Conservation (phyloP, 228 moss, liverwort and hornwort genomes). For the Sphagnum fallax region DNA sequence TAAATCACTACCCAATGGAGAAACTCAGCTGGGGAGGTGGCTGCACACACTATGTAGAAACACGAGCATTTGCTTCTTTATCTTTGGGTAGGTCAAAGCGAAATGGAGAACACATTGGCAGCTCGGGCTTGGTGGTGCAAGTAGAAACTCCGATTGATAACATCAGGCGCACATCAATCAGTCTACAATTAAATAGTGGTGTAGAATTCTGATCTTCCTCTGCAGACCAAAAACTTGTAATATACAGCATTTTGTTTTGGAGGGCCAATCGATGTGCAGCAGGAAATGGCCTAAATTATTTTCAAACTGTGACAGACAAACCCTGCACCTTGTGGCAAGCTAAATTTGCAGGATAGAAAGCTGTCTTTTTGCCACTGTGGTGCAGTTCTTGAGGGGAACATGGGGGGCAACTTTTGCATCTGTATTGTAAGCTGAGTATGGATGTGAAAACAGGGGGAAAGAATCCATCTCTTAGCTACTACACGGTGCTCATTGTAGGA, state of each 20-base stretch:
- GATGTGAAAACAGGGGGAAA: no score
- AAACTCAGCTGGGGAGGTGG: conserved; percentile 77
- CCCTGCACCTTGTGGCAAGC: no score
- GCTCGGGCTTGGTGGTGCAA: conserved; percentile 64
- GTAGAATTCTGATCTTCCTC: conserved; percentile 43
- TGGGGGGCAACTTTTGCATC: no score
- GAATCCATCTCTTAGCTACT: no score
- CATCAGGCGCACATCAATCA: conserved; percentile 38
- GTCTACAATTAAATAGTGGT: conserved; percentile 66
- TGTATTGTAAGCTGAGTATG: no score
- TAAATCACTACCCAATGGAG: conserved; percentile 63
- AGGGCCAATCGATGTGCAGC: no score
- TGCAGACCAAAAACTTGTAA: background rate
- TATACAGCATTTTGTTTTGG: background rate
- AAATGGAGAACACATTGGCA: conserved; percentile 71
- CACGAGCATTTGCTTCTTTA: conserved; percentile 52
- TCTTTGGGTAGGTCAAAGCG: conserved; percentile 66
- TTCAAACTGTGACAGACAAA: no score
- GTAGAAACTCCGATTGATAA: conserved; percentile 52
- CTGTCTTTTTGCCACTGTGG: no score
- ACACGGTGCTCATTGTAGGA: no score
- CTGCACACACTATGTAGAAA: conserved; percentile 38
- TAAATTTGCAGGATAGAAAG: no score
- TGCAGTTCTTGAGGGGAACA: no score
- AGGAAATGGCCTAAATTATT: no score